Conservation (phyloP, 2,329 filamentous ascomycete genomes). For the Exophiala alcalophila region DNA sequence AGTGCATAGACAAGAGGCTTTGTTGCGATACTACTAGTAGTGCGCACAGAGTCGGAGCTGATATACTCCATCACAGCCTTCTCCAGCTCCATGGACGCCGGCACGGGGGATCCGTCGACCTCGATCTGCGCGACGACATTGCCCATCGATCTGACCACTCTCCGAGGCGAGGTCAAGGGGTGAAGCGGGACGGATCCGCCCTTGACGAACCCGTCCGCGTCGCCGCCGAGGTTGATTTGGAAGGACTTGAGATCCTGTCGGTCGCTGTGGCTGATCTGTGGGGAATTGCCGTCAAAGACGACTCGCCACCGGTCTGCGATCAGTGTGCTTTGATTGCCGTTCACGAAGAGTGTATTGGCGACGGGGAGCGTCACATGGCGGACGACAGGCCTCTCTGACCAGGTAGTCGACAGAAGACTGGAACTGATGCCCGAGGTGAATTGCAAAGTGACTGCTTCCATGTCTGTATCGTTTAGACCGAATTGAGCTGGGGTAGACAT, state of each 20-base stretch:
- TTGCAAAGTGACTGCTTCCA: too few relatives aligned
- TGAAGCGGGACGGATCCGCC: constrained; percentile 18
- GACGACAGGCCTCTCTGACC: background rate
- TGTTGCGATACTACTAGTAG: constrained; percentile 1
- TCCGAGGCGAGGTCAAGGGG: constrained; percentile 21
- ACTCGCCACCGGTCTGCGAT: constrained; percentile 21
- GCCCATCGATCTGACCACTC: constrained; percentile 27
- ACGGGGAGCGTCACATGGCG: constrained; percentile 17
- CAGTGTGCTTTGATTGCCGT: constrained; percentile 25
- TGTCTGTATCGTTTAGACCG: too few relatives aligned
- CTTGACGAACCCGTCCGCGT: constrained; percentile 1
- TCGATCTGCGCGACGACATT: constrained; percentile 30
- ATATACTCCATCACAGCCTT: constrained; percentile 16
- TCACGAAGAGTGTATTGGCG: constrained; percentile 30
- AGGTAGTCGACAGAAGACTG: background rate
- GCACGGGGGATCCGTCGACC: constrained; percentile 15
- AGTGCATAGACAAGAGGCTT: constrained; percentile 25
- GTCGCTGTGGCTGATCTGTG: background rate
- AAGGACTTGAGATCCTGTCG: constrained; percentile 5
- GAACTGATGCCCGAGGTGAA: constrained; percentile 1
- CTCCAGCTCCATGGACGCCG: constrained; percentile 30
- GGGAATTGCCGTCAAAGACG: background rate
- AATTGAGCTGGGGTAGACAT: too few relatives aligned
- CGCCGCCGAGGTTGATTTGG: constrained; percentile 7
- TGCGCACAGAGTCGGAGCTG: constrained; percentile 2